Evolutionary conservation across 768 basidiomycete genomes (phyloP).

Genomic region (Pleurotus ostreatus): DNA sequence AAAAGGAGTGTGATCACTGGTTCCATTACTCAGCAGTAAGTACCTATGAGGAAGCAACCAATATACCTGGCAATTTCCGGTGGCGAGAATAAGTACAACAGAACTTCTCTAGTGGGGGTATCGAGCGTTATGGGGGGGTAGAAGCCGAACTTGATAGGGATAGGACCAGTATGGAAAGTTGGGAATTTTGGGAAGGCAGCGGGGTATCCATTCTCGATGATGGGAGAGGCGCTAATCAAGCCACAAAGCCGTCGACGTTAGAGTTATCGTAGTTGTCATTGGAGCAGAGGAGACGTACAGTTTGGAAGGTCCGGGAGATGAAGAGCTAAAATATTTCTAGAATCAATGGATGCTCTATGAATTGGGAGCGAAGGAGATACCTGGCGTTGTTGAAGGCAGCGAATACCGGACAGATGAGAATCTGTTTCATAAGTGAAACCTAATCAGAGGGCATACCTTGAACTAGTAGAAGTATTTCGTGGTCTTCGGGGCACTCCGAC

Average conservation of each 20-base stretch:
- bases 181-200: constrained; percentile 16
- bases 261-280: neutral
- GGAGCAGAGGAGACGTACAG: constrained; percentile 27
- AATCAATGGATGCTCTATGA: constrained; percentile 16
- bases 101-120: constrained; percentile 62
- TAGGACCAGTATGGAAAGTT: constrained; percentile 28
- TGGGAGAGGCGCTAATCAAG: constrained; percentile 24
- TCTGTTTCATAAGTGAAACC: constrained; percentile 2
- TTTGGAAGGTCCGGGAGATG: constrained; percentile 34
- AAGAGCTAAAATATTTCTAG: constrained; percentile 19
- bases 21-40: too few relatives aligned
- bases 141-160: constrained; percentile 46
- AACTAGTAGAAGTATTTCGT: constrained; percentile 50
- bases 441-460: constrained; percentile 36
- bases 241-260: constrained; percentile 16
- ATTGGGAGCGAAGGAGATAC: constrained; percentile 9
- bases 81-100: constrained; percentile 72
- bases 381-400: constrained; percentile 17
- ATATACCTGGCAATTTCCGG: constrained; percentile 52
- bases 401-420: neutral
- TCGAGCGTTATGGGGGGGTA: constrained; percentile 49
- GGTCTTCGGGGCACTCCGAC: constrained; percentile 50
- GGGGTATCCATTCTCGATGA: constrained; percentile 22
- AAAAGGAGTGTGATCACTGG: constrained; percentile 37
- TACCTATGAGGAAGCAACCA: too few relatives aligned